Evolutionary conservation across 805 yeast genomes (phyloP).

Genomic region (Candida quercuum): DNA sequence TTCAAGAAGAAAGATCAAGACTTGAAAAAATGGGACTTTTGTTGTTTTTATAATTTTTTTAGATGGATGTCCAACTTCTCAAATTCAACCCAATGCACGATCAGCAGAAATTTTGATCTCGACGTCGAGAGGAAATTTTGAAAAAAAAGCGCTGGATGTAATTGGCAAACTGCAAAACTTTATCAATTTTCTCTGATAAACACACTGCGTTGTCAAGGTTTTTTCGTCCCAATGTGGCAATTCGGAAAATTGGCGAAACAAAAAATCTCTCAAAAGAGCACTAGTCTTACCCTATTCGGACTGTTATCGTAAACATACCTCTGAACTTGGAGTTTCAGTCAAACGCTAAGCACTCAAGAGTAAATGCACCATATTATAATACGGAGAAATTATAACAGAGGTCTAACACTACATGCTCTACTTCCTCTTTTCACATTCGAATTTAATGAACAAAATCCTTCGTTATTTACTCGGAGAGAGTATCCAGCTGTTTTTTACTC

Average conservation of each 20-base stretch:
- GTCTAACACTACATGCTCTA: no score
- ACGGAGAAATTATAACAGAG: no score
- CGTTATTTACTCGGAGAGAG: no score
- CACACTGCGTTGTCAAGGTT: neutral
- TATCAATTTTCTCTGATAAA: slow-evolving; percentile 3
- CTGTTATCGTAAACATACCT: neutral
- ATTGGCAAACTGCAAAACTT: slow-evolving; percentile 9
- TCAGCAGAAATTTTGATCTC: neutral
- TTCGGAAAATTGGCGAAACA: neutral
- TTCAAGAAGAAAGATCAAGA: neutral
- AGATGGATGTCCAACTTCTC: neutral
- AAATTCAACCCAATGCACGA: neutral
- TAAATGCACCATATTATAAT: no score
- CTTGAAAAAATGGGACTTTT: neutral
- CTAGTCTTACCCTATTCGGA: neutral
- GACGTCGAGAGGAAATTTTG: neutral
- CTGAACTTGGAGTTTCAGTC: no score
- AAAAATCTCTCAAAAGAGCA: neutral
- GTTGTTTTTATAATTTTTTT: neutral
- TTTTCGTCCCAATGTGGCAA: neutral
- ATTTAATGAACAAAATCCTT: no score
- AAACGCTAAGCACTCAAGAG: no score
- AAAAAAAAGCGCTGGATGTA: slow-evolving; percentile 4
- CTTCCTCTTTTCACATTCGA: no score
- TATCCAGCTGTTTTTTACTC: no score